Conservation (phyloP, 257 asterid genomes). For the Nicotiana tomentosiformis region DNA sequence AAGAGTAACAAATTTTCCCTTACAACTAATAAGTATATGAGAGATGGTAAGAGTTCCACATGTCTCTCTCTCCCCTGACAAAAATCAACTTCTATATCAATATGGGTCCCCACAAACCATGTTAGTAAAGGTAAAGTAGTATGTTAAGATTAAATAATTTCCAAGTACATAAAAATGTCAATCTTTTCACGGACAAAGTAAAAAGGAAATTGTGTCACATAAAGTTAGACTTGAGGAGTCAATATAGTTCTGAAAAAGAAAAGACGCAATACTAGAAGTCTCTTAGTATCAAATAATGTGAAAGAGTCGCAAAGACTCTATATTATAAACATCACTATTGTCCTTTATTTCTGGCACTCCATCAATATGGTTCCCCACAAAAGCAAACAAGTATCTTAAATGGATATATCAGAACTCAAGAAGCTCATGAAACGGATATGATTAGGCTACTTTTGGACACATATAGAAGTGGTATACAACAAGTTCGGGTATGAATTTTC, state of each 20-base stretch:
- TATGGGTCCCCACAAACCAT: neutral
- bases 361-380: no score
- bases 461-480: neutral
- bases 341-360: no score
- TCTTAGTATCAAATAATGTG: neutral
- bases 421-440: neutral
- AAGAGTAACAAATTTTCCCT: neutral
- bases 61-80: neutral
- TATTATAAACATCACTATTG: no score
- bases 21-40: neutral
- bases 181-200: neutral
- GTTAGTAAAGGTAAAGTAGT: neutral
- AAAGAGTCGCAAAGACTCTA: neutral
- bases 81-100: neutral
- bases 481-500: neutral
- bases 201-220: neutral
- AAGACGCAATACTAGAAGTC: neutral
- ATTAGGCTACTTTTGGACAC: neutral
- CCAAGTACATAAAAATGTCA: neutral
- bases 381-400: neutral
- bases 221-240: neutral
- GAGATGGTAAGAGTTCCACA: neutral
- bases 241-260: neutral
- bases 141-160: neutral
- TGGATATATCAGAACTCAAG: neutral